Conservation (phyloP, 2,329 filamentous ascomycete genomes). For the Dendryphion nanum region DNA sequence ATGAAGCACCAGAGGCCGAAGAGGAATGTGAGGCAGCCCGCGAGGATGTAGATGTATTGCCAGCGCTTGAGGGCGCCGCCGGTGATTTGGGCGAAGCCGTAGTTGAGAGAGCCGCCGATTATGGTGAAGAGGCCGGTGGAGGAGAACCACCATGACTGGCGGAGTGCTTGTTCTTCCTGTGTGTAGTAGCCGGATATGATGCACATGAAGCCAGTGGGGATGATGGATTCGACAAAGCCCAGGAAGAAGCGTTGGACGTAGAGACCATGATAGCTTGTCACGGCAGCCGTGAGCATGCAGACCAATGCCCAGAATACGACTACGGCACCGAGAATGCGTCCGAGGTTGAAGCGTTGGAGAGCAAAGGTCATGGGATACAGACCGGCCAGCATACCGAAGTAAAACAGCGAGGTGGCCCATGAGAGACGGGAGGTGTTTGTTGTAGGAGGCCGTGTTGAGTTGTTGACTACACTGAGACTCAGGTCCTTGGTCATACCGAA, state of each 20-base stretch:
- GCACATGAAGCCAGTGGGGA: slow-evolving; percentile 58
- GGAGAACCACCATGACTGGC: slow-evolving; percentile 66
- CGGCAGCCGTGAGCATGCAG: slow-evolving; percentile 68
- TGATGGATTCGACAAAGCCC: slow-evolving; percentile 55
- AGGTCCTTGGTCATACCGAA: slow-evolving; percentile 76
- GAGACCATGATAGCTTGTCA: slow-evolving; percentile 62
- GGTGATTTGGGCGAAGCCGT: slow-evolving; percentile 39
- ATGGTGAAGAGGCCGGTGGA: slow-evolving; percentile 47
- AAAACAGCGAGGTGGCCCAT: slow-evolving; percentile 78
- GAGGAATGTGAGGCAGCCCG: slow-evolving; percentile 51
- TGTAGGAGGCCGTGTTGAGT: slow-evolving; percentile 52
- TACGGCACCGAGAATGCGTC: slow-evolving; percentile 61
- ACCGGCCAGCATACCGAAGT: slow-evolving; percentile 75
- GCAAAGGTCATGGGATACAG: slow-evolving; percentile 72
- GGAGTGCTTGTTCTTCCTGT: slow-evolving; percentile 45
- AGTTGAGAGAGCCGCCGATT: slow-evolving; percentile 32
- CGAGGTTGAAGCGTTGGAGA: slow-evolving; percentile 65
- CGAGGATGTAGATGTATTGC: slow-evolving; percentile 70
- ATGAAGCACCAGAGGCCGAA: slow-evolving; percentile 68
- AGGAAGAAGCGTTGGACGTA: slow-evolving; percentile 57
- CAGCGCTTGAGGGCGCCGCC: slow-evolving; percentile 49
- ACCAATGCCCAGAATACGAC: slow-evolving; percentile 66
- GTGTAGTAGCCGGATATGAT: slow-evolving; percentile 47
- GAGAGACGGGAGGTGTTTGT: slow-evolving; percentile 66
- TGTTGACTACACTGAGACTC: slow-evolving; percentile 54